Conservation (phyloP, 2,329 filamentous ascomycete species). For the Talaromyces amestolkiae region DNA sequence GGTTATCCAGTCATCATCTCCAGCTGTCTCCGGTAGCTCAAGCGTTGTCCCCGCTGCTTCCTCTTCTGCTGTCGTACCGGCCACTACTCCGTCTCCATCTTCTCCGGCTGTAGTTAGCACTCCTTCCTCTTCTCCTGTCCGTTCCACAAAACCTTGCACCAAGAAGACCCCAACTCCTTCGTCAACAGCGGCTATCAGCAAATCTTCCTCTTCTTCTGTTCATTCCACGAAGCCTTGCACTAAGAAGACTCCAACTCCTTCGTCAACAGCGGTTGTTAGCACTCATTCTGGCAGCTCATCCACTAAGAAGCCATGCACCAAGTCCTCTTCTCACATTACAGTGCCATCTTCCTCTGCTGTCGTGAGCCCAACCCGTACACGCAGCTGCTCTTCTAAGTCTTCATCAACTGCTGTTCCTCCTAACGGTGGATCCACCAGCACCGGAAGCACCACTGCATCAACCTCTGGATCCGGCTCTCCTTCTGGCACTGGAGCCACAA, state of each 20-base stretch:
- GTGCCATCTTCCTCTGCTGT: background rate
- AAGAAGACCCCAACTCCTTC: background rate
- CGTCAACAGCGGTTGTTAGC: background rate
- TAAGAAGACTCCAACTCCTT: background rate
- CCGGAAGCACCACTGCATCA: background rate
- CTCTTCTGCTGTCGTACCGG: background rate
- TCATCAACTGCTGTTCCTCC: slow-evolving; percentile 10
- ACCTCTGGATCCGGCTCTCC: background rate
- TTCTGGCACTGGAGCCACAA: background rate
- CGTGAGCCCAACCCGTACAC: background rate
- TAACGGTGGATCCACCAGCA: slow-evolving; percentile 1
- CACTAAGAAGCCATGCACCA: slow-evolving; percentile 6
- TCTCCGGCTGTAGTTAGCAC: background rate
- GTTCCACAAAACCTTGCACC: background rate
- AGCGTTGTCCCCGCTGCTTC: slow-evolving; percentile 3
- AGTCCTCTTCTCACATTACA: background rate
- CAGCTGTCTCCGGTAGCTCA: background rate
- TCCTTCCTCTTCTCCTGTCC: background rate
- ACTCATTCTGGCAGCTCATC: background rate
- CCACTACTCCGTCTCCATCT: slow-evolving; percentile 1
- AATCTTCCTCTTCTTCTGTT: background rate
- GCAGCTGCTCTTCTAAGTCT: background rate
- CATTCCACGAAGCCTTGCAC: background rate
- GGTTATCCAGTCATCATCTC: background rate
- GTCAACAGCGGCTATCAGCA: background rate